phyloP scores from a whole-genome alignment of 1,284 basidiomycete genomes.

The Tilletiaria anomala region DNA sequence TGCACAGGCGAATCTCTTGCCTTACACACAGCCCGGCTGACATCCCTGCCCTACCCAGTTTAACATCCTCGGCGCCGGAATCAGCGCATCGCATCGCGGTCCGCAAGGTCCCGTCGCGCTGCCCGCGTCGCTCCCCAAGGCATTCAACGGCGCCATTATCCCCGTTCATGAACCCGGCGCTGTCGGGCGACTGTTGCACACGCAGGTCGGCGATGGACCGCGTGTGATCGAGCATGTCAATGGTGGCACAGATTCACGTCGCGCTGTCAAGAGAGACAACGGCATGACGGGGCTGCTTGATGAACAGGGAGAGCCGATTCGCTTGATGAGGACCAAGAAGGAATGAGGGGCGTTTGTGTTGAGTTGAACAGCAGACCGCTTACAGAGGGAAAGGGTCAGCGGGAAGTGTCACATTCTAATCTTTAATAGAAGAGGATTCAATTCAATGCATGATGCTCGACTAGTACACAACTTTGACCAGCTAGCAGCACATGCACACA shows the following conservation, averaged over 20 bases:
- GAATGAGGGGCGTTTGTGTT: no score
- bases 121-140: constrained; percentile 15
- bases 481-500: no score
- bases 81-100: constrained; percentile 25
- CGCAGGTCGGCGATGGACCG: constrained; percentile 36
- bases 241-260: no score
- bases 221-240: constrained; percentile 23
- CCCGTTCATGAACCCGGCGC: constrained; percentile 31
- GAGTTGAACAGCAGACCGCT: no score
- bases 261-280: no score
- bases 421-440: no score
- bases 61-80: constrained; percentile 26
- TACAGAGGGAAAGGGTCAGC: no score
- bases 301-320: constrained; percentile 21
- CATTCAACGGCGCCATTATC: constrained; percentile 29
- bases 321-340: constrained; percentile 30
- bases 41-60: constrained; percentile 11
- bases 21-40: neutral
- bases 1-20: neutral
- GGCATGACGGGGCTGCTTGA: constrained; percentile 2
- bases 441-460: no score
- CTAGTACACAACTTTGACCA: no score
- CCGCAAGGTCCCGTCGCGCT: constrained; percentile 14
- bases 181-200: constrained; percentile 36
- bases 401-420: no score